phyloP scores from a whole-genome alignment of 441 rosid genomes.

The Populus hybrid region DNA sequence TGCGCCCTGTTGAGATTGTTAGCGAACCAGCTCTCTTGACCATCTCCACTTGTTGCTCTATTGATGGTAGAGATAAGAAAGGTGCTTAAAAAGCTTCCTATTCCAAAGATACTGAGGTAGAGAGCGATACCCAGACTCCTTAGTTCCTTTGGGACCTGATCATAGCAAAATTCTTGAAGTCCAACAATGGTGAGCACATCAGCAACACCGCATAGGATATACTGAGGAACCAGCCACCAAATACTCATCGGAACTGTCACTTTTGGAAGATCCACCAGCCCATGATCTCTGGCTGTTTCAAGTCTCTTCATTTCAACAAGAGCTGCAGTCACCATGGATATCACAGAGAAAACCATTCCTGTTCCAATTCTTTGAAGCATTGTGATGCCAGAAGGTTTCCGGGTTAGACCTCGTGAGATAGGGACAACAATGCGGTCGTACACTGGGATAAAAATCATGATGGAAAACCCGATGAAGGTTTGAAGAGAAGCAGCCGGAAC shows the following conservation, averaged over 20 bases:
- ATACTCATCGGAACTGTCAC: conserved; percentile 49
- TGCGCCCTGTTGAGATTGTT: conserved; percentile 48
- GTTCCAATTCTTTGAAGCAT: conserved; percentile 40
- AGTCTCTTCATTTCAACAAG: conserved; percentile 47
- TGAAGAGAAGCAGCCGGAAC: conserved; percentile 62
- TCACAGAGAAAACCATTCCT: conserved; percentile 37
- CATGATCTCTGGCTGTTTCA: conserved; percentile 37
- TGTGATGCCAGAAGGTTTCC: conserved; percentile 25
- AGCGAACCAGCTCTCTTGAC: conserved; percentile 37
- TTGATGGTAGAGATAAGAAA: conserved; percentile 42
- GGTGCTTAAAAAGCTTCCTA: conserved; percentile 55
- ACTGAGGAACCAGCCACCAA: conserved; percentile 65
- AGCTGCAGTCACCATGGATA: conserved; percentile 44
- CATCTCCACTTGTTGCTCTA: conserved; percentile 34
- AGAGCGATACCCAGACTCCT: conserved; percentile 54
- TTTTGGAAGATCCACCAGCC: conserved; percentile 39
- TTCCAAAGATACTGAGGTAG: conserved; percentile 50
- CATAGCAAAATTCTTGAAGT: conserved; percentile 63
- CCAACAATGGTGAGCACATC: conserved; percentile 50
- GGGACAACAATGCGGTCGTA: conserved; percentile 53
- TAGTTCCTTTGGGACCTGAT: conserved; percentile 50
- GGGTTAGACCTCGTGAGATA: conserved; percentile 29
- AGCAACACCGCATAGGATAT: conserved; percentile 37
- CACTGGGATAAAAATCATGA: conserved; percentile 40
- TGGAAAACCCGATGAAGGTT: conserved; percentile 37